Conservation (phyloP, 805 yeast species). For the Lachancea sp. region DNA sequence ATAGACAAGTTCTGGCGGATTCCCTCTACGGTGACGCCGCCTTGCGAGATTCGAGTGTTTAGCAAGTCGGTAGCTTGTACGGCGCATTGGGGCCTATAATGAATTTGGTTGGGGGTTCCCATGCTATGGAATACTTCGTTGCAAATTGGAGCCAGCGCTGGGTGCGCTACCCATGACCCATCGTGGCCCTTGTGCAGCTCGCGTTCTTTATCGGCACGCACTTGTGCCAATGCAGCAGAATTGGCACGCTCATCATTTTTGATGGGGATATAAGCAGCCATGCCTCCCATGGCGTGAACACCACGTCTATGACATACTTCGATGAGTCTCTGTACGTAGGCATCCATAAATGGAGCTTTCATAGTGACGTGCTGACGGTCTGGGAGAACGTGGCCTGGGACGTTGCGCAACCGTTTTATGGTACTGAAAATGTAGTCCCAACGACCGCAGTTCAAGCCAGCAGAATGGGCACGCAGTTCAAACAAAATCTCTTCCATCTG, state of each 20-base stretch:
- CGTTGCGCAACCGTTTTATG: slow-evolving; percentile 67
- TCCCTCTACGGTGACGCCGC: slow-evolving; percentile 62
- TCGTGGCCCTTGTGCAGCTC: slow-evolving; percentile 78
- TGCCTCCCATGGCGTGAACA: slow-evolving; percentile 85
- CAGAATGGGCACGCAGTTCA: slow-evolving; percentile 68
- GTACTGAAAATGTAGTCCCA: slow-evolving; percentile 85
- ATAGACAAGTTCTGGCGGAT: slow-evolving; percentile 65
- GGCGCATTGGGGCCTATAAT: slow-evolving; percentile 39
- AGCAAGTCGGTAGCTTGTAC: slow-evolving; percentile 53
- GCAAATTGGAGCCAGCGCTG: slow-evolving; percentile 71
- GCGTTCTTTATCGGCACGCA: slow-evolving; percentile 65
- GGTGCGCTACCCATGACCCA: slow-evolving; percentile 88
- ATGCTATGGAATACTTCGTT: slow-evolving; percentile 66
- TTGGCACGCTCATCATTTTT: slow-evolving; percentile 61
- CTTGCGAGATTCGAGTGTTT: slow-evolving; percentile 57
- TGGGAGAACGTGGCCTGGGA: slow-evolving; percentile 63
- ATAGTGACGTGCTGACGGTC: slow-evolving; percentile 74
- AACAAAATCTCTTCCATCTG: slow-evolving; percentile 81
- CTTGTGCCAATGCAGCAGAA: slow-evolving; percentile 62
- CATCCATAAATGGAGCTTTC: slow-evolving; percentile 76
- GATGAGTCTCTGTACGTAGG: slow-evolving; percentile 67
- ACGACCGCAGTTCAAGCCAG: slow-evolving; percentile 82
- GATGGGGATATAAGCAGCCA: slow-evolving; percentile 85
- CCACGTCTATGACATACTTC: slow-evolving; percentile 70
- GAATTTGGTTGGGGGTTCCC: slow-evolving; percentile 79